These are phyloP conservation scores for Tolypocladium ophioglossoides DNA, from an alignment of 2,329 filamentous ascomycete species.

Conservation along the genomic window DNA sequence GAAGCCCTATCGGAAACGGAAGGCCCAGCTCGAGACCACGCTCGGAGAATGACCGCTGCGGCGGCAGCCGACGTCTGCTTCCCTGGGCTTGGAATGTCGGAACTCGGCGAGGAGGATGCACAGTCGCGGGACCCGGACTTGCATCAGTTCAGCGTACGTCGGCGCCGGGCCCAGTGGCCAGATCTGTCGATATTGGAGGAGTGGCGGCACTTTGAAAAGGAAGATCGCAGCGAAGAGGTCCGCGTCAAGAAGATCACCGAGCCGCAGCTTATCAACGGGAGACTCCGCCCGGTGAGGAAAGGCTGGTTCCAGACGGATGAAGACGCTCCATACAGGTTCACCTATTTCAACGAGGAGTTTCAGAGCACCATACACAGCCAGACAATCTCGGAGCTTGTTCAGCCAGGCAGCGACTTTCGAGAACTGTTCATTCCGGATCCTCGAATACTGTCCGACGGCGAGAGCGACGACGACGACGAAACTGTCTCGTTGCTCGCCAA, in stretches of 20 bases:
- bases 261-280: slow-evolving; percentile 82
- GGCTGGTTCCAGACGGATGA: slow-evolving; percentile 83
- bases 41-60: slow-evolving; percentile 43
- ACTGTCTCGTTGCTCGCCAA: slow-evolving; percentile 13
- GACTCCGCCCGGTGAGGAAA: slow-evolving; percentile 68
- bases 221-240: slow-evolving; percentile 65
- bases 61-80: slow-evolving; percentile 90
- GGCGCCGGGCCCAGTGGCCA: slow-evolving; percentile 70
- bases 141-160: slow-evolving; percentile 30
- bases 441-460: slow-evolving; percentile 61
- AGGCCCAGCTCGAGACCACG: slow-evolving; percentile 12
- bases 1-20: slow-evolving; percentile 21
- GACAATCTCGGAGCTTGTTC: slow-evolving; percentile 84
- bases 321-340: slow-evolving; percentile 87
- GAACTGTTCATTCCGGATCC: slow-evolving; percentile 90
- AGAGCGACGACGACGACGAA: slow-evolving; percentile 50
- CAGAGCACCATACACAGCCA: slow-evolving; percentile 93
- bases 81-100: slow-evolving; percentile 61
- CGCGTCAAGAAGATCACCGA: slow-evolving; percentile 88
- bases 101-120: slow-evolving; percentile 68
- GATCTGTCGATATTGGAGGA: slow-evolving; percentile 76
- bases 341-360: slow-evolving; percentile 97
- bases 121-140: slow-evolving; percentile 31
- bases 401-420: slow-evolving; percentile 71
- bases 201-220: slow-evolving; percentile 86